Conservation (phyloP, 1,284 basidiomycete genomes). For the Cryptococcus sp. region DNA sequence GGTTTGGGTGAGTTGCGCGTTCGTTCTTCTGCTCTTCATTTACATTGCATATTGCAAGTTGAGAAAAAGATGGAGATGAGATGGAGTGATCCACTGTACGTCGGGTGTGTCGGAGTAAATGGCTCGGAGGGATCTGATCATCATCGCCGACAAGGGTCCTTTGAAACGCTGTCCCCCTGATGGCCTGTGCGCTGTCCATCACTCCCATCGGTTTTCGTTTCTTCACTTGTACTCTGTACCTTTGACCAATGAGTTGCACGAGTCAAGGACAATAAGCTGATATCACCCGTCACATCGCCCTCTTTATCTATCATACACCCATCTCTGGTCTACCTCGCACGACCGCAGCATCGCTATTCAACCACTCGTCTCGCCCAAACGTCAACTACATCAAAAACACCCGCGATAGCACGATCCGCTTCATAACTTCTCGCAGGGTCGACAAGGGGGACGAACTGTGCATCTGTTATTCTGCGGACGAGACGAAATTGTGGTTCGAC, state of each 20-base stretch:
- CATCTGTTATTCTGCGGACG: slow-evolving; percentile 51
- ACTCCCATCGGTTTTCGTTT: too few species aligned
- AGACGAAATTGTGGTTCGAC: slow-evolving; percentile 51
- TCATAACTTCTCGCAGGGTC: slow-evolving; percentile 37
- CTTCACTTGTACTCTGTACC: too few species aligned
- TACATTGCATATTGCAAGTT: too few species aligned
- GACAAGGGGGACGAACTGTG: slow-evolving; percentile 45
- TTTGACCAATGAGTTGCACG: too few species aligned
- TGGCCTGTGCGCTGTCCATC: too few species aligned
- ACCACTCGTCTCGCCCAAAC: slow-evolving; percentile 53
- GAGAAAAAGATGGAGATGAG: not conserved
- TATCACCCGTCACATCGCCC: not conserved
- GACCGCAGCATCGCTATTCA: slow-evolving; percentile 51
- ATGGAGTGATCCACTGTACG: not conserved
- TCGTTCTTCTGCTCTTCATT: not conserved
- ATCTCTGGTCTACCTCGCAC: not conserved
- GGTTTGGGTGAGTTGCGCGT: slow-evolving; percentile 68
- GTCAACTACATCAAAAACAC: slow-evolving; percentile 49
- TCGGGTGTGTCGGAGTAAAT: not conserved
- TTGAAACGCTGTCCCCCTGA: too few species aligned
- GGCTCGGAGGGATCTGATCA: too few species aligned
- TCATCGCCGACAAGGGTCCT: too few species aligned
- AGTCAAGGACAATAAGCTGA: slow-evolving; percentile 1
- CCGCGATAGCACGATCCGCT: slow-evolving; percentile 35
- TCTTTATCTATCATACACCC: too few species aligned